Evolutionary conservation across 768 basidiomycete species (phyloP), one percentile per base, ranked within the genome.

Genomic region (Trametes punicea): DNA sequence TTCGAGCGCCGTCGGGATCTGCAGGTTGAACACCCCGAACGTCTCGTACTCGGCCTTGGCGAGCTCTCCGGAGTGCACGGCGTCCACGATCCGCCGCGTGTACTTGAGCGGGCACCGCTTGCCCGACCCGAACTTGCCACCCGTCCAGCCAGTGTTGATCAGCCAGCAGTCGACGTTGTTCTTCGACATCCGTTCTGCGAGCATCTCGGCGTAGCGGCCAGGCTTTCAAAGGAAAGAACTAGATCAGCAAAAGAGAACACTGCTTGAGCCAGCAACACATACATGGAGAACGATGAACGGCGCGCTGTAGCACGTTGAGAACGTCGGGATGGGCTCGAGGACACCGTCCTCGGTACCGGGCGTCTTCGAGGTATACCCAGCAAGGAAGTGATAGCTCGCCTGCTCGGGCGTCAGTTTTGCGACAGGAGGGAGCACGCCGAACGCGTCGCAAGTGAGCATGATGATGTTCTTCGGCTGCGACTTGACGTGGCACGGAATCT

Each of bases 331-430:
- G 56, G 97, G 97, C 71, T 99, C 97, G 41, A 97, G 81, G 26
- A 99, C 90, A 69, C 96, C 96, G 67, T 98, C 96, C 70, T 98
- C 96, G 3, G 96, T 98, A 52, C 95, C 95, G n/a, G 95, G 95
- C 1, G 95, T 98, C 82, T 98, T 98, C 63, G 90, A 93, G 18
- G 91, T 97, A 75, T 97, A 99, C 48, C 95, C 95, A 56, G 94
- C 93, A 62, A 97, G 79, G 85, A 96, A 95, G 75, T 96, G 93
- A 75, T 99, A 99, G 71, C 88, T 90, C 4, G 97, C 96, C 74
- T 99, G 97, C 66, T 91, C 90, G 3, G 94, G 87, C 3, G 90
- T 87, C 61, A 99, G 82, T 73, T 87, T 90, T 70, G 88, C 88
- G 55, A 99, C 91, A 21, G 97, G 97, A 1, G 97, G 97, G 42